These are phyloP conservation scores for Rhodocollybia butyracea DNA, from an alignment of 768 basidiomycete genomes.

Conservation along the genomic window DNA sequence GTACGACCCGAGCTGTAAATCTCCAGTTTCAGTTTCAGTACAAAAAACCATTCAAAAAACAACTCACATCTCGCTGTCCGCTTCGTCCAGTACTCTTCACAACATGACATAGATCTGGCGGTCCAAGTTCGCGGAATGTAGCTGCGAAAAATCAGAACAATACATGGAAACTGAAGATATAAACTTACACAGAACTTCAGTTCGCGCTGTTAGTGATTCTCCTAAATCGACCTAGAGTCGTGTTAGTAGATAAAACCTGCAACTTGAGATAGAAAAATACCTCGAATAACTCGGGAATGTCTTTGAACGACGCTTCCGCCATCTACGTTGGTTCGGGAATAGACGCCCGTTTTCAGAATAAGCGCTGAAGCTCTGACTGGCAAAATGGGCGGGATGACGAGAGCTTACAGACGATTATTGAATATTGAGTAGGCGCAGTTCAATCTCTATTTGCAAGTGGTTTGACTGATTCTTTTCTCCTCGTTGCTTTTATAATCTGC, in stretches of 20 bases:
- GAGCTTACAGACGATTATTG: no score
- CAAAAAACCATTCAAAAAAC: not conserved
- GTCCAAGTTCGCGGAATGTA: slow-evolving; percentile 94
- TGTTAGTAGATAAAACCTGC: slow-evolving; percentile 9
- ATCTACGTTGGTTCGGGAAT: slow-evolving; percentile 31
- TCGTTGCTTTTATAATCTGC: no score
- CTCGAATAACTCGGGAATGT: slow-evolving; percentile 97
- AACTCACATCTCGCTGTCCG: slow-evolving; percentile 83
- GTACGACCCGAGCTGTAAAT: slow-evolving; percentile 82
- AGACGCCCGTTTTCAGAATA: no score
- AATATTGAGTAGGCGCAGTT: no score
- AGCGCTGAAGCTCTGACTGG: no score
- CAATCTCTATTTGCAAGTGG: no score
- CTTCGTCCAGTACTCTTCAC: slow-evolving; percentile 85
- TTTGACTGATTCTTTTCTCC: no score
- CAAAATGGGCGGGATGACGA: no score
- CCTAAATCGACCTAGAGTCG: slow-evolving; percentile 74
- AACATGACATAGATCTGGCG: slow-evolving; percentile 95
- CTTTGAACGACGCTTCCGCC: slow-evolving; percentile 80
- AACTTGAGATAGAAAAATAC: slow-evolving; percentile 35
- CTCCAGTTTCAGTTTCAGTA: slow-evolving; percentile 3
- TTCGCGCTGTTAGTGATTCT: slow-evolving; percentile 84
- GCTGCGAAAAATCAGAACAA: slow-evolving; percentile 44
- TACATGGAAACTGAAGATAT: slow-evolving; percentile 2
- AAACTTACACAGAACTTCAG: slow-evolving; percentile 83